phyloP scores from a whole-genome alignment of 306 rosid genomes.

The Pyrus bretschneideri region DNA sequence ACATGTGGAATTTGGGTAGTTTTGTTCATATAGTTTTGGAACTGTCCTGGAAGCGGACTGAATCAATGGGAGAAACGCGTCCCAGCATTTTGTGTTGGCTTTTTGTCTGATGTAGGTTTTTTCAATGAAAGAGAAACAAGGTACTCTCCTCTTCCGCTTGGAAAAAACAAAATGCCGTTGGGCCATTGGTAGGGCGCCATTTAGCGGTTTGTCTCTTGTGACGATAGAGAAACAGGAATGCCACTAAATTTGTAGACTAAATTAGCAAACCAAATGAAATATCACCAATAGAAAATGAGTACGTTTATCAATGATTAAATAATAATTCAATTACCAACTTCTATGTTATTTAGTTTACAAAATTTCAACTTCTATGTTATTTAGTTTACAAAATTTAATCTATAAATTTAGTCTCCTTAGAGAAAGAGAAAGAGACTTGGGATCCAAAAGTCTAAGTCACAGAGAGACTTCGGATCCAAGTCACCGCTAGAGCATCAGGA shows the following conservation, averaged over 20 bases:
- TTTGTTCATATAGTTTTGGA: not conserved
- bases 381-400: no score
- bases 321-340: no score
- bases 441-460: not conserved
- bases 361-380: no score
- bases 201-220: not conserved
- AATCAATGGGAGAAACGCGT: not conserved
- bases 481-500: not conserved
- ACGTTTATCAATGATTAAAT: no score
- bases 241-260: no score
- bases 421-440: not conserved
- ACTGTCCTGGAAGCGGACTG: not conserved
- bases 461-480: not conserved
- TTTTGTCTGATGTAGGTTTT: not conserved
- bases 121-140: not conserved
- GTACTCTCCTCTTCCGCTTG: no score
- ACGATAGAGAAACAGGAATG: no score
- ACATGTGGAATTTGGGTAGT: constrained; percentile 1
- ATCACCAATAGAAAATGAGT: no score
- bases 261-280: no score
- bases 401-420: no score
- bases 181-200: not conserved
- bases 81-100: not conserved
- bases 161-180: not conserved
- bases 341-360: no score